A percentile compares a stretch with the other conserved stretches of the same genome.
Conservation (phyloP, 768 basidiomycete genomes). For the Rhizopogon roseolus region DNA sequence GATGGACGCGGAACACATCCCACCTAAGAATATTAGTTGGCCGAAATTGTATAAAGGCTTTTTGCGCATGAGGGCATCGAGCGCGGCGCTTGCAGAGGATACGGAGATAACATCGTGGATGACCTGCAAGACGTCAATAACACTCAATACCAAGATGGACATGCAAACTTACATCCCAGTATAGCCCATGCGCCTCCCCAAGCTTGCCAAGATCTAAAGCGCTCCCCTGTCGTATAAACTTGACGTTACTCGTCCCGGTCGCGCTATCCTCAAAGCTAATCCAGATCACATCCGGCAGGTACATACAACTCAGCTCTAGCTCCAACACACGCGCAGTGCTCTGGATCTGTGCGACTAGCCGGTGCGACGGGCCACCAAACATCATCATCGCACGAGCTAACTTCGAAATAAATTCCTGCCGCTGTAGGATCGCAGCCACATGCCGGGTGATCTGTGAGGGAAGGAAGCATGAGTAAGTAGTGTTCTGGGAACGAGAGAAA, state of each 20-base stretch:
- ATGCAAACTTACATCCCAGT: constrained; percentile 55
- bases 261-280: constrained; percentile 78
- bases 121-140: constrained; percentile 37
- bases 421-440: constrained; percentile 73
- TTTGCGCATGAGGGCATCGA: constrained; percentile 72
- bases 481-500: not conserved
- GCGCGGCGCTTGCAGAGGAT: constrained; percentile 59
- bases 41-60: constrained; percentile 56
- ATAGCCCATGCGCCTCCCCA: constrained; percentile 61
- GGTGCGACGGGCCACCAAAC: constrained; percentile 81
- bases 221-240: constrained; percentile 69
- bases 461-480: not conserved
- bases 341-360: constrained; percentile 76
- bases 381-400: constrained; percentile 85
- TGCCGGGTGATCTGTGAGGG: constrained; percentile 67
- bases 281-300: constrained; percentile 71
- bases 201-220: constrained; percentile 77
- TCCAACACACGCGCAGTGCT: constrained; percentile 78
- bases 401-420: constrained; percentile 84
- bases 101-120: constrained; percentile 81
- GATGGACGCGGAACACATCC: constrained; percentile 72
- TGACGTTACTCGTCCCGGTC: constrained; percentile 78
- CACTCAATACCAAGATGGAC: not conserved
- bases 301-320: constrained; percentile 66
- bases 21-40: constrained; percentile 67